Percentiles rank a stretch among this genome's conserved stretches.
phyloP scores from a whole-genome alignment of 139 green algal species.

The Closterium sp. region DNA sequence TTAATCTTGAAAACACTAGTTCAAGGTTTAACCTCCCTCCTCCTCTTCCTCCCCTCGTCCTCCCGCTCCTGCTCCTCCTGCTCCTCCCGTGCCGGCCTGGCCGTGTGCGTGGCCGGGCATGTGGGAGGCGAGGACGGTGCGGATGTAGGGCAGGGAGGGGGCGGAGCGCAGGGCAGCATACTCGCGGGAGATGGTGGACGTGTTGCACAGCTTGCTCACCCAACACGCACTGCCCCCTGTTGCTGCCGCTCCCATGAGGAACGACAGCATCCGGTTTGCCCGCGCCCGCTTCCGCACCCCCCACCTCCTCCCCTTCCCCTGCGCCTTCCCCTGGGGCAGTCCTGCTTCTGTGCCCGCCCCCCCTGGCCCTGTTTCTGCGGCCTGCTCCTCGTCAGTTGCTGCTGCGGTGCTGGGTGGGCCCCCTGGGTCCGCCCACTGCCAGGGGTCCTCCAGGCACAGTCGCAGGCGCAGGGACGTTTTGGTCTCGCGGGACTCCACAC shows the following conservation, averaged over 20 bases:
- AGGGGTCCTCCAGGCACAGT: neutral
- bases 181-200: conserved; percentile 84
- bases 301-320: neutral
- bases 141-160: conserved; percentile 61
- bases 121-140: neutral
- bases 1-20: too few relatives aligned
- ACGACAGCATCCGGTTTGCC: neutral
- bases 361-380: too few relatives aligned
- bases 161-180: conserved; percentile 81
- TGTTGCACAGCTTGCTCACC: conserved; percentile 75
- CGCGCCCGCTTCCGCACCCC: neutral
- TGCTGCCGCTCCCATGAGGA: neutral
- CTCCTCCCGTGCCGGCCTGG: conserved; percentile 39
- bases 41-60: neutral
- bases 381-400: neutral
- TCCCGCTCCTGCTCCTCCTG: neutral
- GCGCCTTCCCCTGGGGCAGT: neutral
- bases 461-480: too few relatives aligned
- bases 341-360: neutral
- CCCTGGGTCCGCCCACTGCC: neutral
- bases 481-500: too few relatives aligned
- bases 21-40: too few relatives aligned
- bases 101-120: neutral
- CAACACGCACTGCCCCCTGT: conserved; percentile 39
- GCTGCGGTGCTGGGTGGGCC: neutral